Evolutionary conservation across 805 yeast species (phyloP).

Genomic region (Wickerhamiella brachini): DNA sequence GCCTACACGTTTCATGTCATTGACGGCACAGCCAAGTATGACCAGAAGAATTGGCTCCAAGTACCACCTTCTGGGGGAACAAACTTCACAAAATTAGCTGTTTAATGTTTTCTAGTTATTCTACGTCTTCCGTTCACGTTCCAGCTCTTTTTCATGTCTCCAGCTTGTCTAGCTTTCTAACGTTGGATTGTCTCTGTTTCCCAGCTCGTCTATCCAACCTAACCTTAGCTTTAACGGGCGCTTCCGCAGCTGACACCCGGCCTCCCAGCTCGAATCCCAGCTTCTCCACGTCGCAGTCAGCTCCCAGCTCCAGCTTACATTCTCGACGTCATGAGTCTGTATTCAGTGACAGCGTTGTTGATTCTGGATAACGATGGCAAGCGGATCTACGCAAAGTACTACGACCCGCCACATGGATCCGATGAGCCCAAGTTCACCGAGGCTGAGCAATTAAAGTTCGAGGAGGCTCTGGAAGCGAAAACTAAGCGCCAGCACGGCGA

Average conservation of each 20-base stretch:
- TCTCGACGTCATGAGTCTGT: conserved; percentile 33
- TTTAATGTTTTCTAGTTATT: too few species aligned
- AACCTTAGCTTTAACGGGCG: too few species aligned
- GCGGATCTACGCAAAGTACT: conserved; percentile 76
- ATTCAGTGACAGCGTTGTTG: conserved; percentile 68
- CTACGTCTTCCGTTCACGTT: too few species aligned
- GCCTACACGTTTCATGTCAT: conserved; percentile 74
- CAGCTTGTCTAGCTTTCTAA: background rate
- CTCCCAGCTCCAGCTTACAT: background rate
- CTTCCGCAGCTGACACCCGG: too few species aligned
- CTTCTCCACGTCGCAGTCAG: too few species aligned
- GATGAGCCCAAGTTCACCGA: conserved; percentile 28
- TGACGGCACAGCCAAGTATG: conserved; percentile 52
- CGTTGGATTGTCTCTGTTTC: background rate
- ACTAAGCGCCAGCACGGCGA: conserved; percentile 74
- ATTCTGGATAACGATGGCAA: conserved; percentile 72
- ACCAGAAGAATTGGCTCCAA: conserved; percentile 61
- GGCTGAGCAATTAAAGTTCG: conserved; percentile 66
- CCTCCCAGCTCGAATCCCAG: too few species aligned
- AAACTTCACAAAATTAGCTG: conserved; percentile 26
- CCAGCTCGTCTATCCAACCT: too few species aligned
- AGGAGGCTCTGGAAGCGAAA: conserved; percentile 53
- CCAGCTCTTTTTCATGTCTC: too few species aligned
- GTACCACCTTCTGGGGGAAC: conserved; percentile 58
- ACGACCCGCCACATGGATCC: conserved; percentile 43